Percentiles rank a stretch among this genome's conserved stretches.
Evolutionary conservation across 805 yeast species (phyloP).

Genomic region (Metschnikowia reukaufii): DNA sequence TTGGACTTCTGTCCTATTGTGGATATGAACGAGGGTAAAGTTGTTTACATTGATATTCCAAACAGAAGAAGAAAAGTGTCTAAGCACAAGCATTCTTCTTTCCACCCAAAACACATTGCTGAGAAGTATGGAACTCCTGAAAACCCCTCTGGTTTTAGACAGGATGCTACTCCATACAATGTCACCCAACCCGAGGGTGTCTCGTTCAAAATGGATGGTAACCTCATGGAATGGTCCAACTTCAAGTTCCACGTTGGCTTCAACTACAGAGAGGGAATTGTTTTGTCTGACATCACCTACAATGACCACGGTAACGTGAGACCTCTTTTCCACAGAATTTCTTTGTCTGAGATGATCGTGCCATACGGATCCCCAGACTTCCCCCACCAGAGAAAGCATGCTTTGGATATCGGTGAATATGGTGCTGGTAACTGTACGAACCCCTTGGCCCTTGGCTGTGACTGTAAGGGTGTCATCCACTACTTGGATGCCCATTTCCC

Average conservation of each 20-base stretch:
- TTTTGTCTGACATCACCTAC: slow-evolving; percentile 68
- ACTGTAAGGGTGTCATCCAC: slow-evolving; percentile 83
- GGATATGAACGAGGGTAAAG: slow-evolving; percentile 68
- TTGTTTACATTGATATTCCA: slow-evolving; percentile 74
- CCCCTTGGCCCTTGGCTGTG: slow-evolving; percentile 76
- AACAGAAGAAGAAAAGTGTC: slow-evolving; percentile 70
- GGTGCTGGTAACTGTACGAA: slow-evolving; percentile 88
- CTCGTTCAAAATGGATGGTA: slow-evolving; percentile 68
- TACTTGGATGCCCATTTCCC: slow-evolving; percentile 78
- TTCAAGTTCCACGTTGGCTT: slow-evolving; percentile 77
- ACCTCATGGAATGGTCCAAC: slow-evolving; percentile 74
- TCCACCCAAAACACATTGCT: slow-evolving; percentile 63
- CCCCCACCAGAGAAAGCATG: slow-evolving; percentile 85
- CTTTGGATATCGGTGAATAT: slow-evolving; percentile 83
- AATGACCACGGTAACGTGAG: slow-evolving; percentile 74
- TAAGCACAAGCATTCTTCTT: slow-evolving; percentile 65
- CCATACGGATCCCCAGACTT: slow-evolving; percentile 79
- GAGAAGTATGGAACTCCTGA: slow-evolving; percentile 55
- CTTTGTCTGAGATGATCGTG: slow-evolving; percentile 80
- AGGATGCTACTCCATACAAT: slow-evolving; percentile 62
- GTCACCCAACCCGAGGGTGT: slow-evolving; percentile 83
- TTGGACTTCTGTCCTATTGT: slow-evolving; percentile 81
- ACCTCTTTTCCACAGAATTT: slow-evolving; percentile 76
- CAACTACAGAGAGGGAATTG: slow-evolving; percentile 85
- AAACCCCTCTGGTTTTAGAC: slow-evolving; percentile 54